These are phyloP conservation scores for Rhodamnia rubescens DNA, from an alignment of 345 rosid genomes.

Conservation along the genomic window DNA sequence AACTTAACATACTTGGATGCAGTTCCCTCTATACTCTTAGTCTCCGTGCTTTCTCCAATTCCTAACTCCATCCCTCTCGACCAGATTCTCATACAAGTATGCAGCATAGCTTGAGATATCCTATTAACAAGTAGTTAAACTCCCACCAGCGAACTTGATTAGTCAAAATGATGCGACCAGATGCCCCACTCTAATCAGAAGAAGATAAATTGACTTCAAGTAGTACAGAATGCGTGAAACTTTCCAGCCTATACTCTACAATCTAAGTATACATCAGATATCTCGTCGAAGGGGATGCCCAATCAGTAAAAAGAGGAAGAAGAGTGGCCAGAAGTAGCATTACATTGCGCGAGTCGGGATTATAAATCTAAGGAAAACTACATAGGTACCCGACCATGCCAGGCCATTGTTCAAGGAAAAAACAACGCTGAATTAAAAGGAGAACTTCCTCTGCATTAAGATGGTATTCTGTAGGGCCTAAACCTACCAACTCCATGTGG, in stretches of 20 bases:
- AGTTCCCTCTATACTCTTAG: neutral
- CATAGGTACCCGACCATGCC: neutral
- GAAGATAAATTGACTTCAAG: neutral
- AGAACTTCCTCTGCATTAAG: too few relatives aligned
- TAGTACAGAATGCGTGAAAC: neutral
- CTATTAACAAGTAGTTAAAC: neutral
- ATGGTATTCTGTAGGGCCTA: neutral
- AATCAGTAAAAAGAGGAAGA: neutral
- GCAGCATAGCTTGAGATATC: neutral
- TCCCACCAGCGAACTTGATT: neutral
- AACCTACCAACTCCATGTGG: neutral
- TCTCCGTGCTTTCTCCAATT: neutral
- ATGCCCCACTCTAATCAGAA: conserved; percentile 32
- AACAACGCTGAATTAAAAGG: too few relatives aligned
- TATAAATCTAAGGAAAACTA: neutral
- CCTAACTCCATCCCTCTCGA: neutral
- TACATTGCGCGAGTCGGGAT: neutral
- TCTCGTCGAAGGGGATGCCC: neutral
- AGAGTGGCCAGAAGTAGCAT: neutral
- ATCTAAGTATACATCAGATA: neutral
- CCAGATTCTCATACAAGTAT: neutral
- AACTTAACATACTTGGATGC: neutral
- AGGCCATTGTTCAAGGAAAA: too few relatives aligned
- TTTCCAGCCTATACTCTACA: neutral
- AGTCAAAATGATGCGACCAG: conserved; percentile 7